Conservation (phyloP, 139 green algal genomes). For the Ostreobium quekettii region DNA sequence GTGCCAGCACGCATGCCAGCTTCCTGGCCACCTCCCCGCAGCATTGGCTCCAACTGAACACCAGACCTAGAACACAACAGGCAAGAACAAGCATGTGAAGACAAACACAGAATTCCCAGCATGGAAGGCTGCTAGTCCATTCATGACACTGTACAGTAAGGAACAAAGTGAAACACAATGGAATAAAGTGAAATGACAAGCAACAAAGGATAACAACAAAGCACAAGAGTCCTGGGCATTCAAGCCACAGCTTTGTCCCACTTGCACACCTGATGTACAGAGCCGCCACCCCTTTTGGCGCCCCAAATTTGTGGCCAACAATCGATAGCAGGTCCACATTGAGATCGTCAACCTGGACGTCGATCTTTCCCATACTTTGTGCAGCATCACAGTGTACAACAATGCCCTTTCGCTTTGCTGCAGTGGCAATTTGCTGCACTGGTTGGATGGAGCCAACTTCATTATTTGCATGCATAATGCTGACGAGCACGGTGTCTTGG, state of each 20-base stretch:
- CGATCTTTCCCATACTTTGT: slow-evolving; percentile 18
- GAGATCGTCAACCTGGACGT: slow-evolving; percentile 53
- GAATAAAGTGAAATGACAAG: neutral
- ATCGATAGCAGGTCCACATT: slow-evolving; percentile 56
- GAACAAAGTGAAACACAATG: neutral
- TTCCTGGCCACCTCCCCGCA: slow-evolving; percentile 52
- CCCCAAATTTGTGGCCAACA: slow-evolving; percentile 78
- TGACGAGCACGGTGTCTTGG: slow-evolving; percentile 83
- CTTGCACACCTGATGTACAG: slow-evolving; percentile 49
- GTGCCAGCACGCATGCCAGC: slow-evolving; percentile 44
- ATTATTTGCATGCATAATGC: slow-evolving; percentile 97
- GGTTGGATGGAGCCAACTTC: slow-evolving; percentile 94
- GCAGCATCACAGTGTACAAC: slow-evolving; percentile 95
- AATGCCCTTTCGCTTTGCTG: slow-evolving; percentile 61
- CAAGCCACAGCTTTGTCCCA: neutral
- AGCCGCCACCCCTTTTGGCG: slow-evolving; percentile 73
- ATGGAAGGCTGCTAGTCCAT: no score
- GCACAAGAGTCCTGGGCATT: neutral
- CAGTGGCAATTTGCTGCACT: slow-evolving; percentile 76
- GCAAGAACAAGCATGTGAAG: neutral
- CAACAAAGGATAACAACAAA: neutral
- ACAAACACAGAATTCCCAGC: neutral
- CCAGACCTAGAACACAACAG: slow-evolving; percentile 7
- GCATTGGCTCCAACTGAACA: slow-evolving; percentile 32
- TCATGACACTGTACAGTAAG: no score